These are phyloP conservation scores for Ophiocordyceps sinensis DNA, from an alignment of 2,329 filamentous ascomycete species.

Conservation along the genomic window DNA sequence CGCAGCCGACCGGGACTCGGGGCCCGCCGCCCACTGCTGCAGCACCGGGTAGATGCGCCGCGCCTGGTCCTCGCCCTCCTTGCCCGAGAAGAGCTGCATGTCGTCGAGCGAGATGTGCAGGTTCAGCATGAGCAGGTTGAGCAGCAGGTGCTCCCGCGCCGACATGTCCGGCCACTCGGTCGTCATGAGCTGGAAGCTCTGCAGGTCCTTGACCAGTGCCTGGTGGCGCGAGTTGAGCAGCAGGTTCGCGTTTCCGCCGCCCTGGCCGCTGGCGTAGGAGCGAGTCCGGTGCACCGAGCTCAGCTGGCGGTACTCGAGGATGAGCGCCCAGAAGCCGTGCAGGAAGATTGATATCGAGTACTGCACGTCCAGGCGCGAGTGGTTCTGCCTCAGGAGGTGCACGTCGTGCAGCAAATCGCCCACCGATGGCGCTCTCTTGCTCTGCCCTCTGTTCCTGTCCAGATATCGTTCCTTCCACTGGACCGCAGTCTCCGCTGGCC, in stretches of 20 bases:
- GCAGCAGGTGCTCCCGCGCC: conserved; percentile 30
- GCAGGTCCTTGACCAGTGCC: conserved; percentile 45
- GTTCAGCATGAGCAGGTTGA: conserved; percentile 45
- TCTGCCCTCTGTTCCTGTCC: conserved; percentile 20
- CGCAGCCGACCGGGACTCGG: conserved; percentile 42
- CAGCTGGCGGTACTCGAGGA: conserved; percentile 52
- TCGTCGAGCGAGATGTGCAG: conserved; percentile 51
- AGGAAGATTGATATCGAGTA: conserved; percentile 45
- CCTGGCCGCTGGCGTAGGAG: conserved; percentile 26
- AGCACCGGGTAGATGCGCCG: conserved; percentile 42
- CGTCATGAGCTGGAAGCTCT: conserved; percentile 29
- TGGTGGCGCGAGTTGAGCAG: conserved; percentile 42
- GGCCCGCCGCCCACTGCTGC: conserved; percentile 41
- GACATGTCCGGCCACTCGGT: conserved; percentile 28
- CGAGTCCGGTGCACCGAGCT: conserved; percentile 33
- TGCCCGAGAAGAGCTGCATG: conserved; percentile 52
- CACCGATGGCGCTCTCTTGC: conserved; percentile 32
- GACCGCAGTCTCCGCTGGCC: conserved; percentile 47
- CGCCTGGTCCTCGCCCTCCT: conserved; percentile 52
- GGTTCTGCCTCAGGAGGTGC: conserved; percentile 32
- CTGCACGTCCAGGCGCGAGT: conserved; percentile 38
- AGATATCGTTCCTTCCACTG: conserved; percentile 52
- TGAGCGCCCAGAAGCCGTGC: conserved; percentile 49
- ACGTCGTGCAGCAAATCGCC: conserved; percentile 43
- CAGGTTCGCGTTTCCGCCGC: conserved; percentile 24